Evolutionary conservation across 345 rosid species (phyloP).

Genomic region (Litchi chinensis): DNA sequence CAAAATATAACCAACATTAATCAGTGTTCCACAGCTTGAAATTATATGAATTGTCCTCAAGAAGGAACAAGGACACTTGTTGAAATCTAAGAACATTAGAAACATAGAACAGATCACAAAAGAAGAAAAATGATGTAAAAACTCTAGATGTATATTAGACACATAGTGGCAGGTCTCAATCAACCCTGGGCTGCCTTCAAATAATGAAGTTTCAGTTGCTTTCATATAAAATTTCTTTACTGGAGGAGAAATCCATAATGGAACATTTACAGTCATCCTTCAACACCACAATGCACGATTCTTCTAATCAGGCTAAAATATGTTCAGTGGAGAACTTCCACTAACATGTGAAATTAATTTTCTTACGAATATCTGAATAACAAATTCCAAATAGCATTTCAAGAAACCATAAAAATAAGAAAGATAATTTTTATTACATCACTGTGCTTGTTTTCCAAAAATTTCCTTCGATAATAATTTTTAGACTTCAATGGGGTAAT

Average conservation of each 20-base stretch:
- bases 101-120: neutral
- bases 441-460: neutral
- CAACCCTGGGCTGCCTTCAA: neutral
- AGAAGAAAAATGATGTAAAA: neutral
- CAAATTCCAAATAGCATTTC: neutral
- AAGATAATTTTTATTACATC: neutral
- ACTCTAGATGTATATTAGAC: neutral
- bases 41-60: conserved; percentile 5
- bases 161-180: conserved; percentile 1
- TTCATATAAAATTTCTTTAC: neutral
- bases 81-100: neutral
- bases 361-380: neutral
- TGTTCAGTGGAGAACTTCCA: neutral
- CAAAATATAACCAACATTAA: conserved; percentile 2
- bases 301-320: neutral
- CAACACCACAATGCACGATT: neutral
- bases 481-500: neutral
- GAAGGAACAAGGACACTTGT: neutral
- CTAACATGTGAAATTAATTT: neutral
- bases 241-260: neutral
- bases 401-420: neutral
- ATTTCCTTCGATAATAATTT: neutral
- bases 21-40: neutral
- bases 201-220: neutral
- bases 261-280: neutral